Evolutionary conservation across 805 yeast genomes (phyloP).

Genomic region (Sugiyamaella qingdaonensis): DNA sequence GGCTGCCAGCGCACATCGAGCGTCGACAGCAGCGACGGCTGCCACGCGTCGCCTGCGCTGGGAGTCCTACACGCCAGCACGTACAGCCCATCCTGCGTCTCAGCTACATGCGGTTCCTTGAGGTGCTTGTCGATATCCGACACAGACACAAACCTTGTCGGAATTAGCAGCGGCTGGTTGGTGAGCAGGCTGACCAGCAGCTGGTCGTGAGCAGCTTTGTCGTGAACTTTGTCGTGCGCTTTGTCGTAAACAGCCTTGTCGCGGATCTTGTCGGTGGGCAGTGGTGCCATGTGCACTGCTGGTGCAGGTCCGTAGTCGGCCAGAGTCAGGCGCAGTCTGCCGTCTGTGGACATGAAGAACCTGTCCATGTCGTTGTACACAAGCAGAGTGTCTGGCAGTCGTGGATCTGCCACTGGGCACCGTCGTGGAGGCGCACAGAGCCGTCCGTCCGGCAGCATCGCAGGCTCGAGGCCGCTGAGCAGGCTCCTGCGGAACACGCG

Average conservation of each 20-base stretch:
- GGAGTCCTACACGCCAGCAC: constrained; percentile 25
- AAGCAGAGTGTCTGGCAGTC: constrained; percentile 24
- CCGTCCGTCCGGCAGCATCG: neutral
- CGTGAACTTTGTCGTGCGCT: too few relatives aligned
- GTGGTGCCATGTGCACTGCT: constrained; percentile 2
- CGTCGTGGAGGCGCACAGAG: neutral
- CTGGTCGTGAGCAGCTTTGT: neutral
- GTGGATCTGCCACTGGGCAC: constrained; percentile 3
- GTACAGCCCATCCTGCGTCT: constrained; percentile 17
- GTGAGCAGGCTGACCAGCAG: constrained; percentile 23
- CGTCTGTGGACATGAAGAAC: constrained; percentile 11
- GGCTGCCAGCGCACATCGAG: constrained; percentile 15
- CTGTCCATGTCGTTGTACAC: constrained; percentile 14
- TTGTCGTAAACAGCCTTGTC: neutral
- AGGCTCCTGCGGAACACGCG: constrained; percentile 42
- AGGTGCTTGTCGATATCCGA: neutral
- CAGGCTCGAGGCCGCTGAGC: constrained; percentile 31
- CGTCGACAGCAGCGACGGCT: constrained; percentile 9
- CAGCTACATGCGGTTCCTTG: neutral
- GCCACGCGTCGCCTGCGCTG: constrained; percentile 2
- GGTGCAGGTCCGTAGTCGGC: constrained; percentile 4
- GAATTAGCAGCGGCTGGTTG: constrained; percentile 19
- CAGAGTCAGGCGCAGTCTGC: constrained; percentile 2
- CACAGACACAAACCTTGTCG: constrained; percentile 18
- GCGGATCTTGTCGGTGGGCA: too few relatives aligned